Base-by-base conservation (phyloP, 768 basidiomycete species). In the Pisolithus sp. region DNA sequence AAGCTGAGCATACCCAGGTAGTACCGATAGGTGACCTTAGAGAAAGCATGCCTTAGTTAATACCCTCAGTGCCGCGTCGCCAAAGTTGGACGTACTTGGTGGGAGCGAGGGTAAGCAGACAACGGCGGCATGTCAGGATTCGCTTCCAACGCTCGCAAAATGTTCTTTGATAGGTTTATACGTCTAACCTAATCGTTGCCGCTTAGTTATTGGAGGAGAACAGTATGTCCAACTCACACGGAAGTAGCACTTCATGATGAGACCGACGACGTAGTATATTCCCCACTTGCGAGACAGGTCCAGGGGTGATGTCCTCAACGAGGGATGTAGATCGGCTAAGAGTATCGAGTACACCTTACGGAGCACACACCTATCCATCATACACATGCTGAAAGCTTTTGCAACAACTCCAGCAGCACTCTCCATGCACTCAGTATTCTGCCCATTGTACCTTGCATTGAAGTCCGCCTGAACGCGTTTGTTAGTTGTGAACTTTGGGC, bases 1-100 rank as follows among this genome's bases (percentile, higher is more conserved):
- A 98, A 97, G 62, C 83, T 86, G 54, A 98, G 76, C 83, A 97
- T 90, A 56, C 95, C 96, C 45, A 96, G 70, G 64, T 97, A 97
- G 74, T 95, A 99, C 54, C 84, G 77, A 70, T 89, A 96, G 21
- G 94, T 94, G 47, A 96, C 92, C 88, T 93, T 71, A 53, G 53
- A 45, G 40, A 62, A 44, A 64, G 60, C 21, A 36, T 40, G 51
- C 56, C 24, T 49, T 24, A 43, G 26, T 13, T 10, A 28, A 42
- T 17, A 9, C n/a, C 41, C 0, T 7, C 5, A 5, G 4, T 24
- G 20, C 10, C 15, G 20, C 10, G 18, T 53, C 56, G 53, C 46
- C 52, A 50, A 57, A 48, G 53, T 50, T 52, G 41, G 38, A 56
- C 69, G 54, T 64, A 90, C 89, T 71, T 93, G 92, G 68, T 95